Conservation (phyloP, 768 basidiomycete genomes). For the Coprinopsis marcescibilis region DNA sequence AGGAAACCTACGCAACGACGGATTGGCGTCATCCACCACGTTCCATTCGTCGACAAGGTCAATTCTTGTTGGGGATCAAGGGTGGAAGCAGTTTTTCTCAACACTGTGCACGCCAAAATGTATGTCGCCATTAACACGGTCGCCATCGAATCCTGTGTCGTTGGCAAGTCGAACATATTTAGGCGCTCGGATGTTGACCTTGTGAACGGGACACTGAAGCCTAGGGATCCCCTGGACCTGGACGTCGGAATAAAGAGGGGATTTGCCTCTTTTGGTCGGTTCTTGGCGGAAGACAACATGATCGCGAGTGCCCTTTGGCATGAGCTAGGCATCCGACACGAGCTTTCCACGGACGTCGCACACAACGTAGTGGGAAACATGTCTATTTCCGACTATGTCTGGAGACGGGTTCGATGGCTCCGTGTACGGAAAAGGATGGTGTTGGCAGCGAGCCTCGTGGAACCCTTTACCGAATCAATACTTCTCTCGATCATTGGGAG, state of each 20-base stretch:
- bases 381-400: conserved; percentile 78
- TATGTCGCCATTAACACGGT: conserved; percentile 90
- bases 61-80: conserved; percentile 70
- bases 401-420: conserved; percentile 92
- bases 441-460: conserved; percentile 74
- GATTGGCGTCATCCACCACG: conserved; percentile 90
- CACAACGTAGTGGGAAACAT: conserved; percentile 87
- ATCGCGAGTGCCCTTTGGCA: conserved; percentile 92
- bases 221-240: conserved; percentile 24
- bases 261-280: conserved; percentile 77
- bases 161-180: conserved; percentile 95
- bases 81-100: conserved; percentile 91
- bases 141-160: conserved; percentile 90
- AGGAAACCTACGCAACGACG: conserved; percentile 31
- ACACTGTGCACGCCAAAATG: conserved; percentile 98
- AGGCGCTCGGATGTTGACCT: conserved; percentile 82
- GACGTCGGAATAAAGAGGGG: conserved; percentile 34
- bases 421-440: conserved; percentile 95
- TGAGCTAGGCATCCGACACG: conserved; percentile 82
- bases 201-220: conserved; percentile 61
- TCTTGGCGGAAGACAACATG: conserved; percentile 98
- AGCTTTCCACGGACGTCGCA: conserved; percentile 86
- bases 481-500: conserved; percentile 62
- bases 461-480: conserved; percentile 90
- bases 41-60: conserved; percentile 80